Evolutionary conservation across 331 rosid genomes (phyloP).

Genomic region (Stylosanthes scabra): DNA sequence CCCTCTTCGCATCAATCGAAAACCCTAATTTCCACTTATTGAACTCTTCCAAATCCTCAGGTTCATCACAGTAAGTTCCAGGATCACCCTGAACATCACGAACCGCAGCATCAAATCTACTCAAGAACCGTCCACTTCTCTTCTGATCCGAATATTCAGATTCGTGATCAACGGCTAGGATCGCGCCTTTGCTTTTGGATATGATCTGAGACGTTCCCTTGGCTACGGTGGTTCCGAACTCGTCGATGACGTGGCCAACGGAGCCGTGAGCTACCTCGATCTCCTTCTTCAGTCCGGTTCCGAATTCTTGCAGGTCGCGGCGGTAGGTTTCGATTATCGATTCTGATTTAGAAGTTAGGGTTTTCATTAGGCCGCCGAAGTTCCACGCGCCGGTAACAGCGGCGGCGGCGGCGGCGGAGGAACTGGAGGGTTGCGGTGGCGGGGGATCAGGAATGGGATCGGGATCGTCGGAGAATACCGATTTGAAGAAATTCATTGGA

Average conservation of each 20-base stretch:
- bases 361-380: constrained; percentile 82
- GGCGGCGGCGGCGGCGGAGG: constrained; percentile 10
- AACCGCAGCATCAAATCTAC: constrained; percentile 83
- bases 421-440: constrained; percentile 2
- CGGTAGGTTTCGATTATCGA: constrained; percentile 91
- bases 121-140: constrained; percentile 2
- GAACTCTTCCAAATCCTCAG: constrained; percentile 78
- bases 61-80: constrained; percentile 68
- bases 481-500: constrained; percentile 53
- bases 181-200: constrained; percentile 76
- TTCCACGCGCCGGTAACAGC: constrained; percentile 55
- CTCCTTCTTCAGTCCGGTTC: constrained; percentile 82
- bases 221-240: constrained; percentile 77
- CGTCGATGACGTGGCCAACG: constrained; percentile 73
- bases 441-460: constrained; percentile 51
- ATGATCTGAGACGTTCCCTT: constrained; percentile 84
- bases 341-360: constrained; percentile 75
- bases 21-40: constrained; percentile 67
- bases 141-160: constrained; percentile 57
- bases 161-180: constrained; percentile 64
- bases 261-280: constrained; percentile 95
- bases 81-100: constrained; percentile 71
- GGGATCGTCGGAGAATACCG: constrained; percentile 64
- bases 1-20: constrained; percentile 60
- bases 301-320: constrained; percentile 87